Conservation (phyloP, 148 eudicot species). For the Polygonum aviculare region DNA sequence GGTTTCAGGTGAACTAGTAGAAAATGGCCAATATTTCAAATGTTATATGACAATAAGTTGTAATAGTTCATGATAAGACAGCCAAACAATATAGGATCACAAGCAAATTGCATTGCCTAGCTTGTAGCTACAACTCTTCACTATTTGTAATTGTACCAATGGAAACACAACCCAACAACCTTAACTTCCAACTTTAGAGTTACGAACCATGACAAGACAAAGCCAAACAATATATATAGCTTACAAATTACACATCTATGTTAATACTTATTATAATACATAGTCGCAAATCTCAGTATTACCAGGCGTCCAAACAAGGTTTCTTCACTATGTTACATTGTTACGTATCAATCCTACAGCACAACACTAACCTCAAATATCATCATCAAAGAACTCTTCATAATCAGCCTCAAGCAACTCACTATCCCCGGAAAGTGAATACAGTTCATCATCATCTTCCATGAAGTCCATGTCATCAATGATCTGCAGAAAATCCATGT, state of each 20-base stretch:
- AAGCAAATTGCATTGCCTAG: background rate
- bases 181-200: background rate
- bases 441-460: background rate
- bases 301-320: background rate
- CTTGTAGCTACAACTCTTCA: background rate
- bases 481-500: conserved; percentile 8
- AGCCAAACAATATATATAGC: background rate
- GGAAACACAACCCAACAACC: background rate
- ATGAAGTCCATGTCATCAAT: conserved; percentile 4
- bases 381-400: conserved; percentile 7
- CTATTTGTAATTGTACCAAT: background rate
- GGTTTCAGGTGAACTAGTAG: too few relatives aligned
- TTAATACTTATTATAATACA: background rate
- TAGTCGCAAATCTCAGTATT: background rate
- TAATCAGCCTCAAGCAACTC: conserved; percentile 8
- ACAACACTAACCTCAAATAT: background rate
- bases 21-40: too few relatives aligned
- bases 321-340: background rate
- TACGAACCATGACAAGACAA: background rate
- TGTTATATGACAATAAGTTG: background rate
- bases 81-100: too few relatives aligned
- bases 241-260: background rate
- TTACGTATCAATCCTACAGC: background rate
- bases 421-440: conserved; percentile 2
- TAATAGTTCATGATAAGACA: background rate